Base-by-base conservation (phyloP, 768 basidiomycete genomes). In the Tricholoma flavovirens region DNA sequence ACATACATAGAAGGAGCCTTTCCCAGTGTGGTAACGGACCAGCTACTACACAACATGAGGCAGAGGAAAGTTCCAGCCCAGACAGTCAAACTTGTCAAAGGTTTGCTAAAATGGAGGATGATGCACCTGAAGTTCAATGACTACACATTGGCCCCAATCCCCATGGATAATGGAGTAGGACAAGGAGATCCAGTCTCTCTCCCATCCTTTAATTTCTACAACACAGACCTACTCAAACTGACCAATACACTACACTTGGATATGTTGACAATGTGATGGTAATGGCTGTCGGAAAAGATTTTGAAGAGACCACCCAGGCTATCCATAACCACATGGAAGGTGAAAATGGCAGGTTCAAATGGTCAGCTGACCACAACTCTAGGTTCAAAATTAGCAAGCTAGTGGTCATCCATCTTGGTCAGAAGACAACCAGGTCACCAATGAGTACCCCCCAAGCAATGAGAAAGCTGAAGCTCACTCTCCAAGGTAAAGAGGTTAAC, bases 361-460 rank as follows among this genome's bases (percentile, higher is more conserved):
- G 67, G 68, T 58, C 36, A n/a, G 36, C 36, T 38, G 36, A 38
- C n/a, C 71, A 72, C 57, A 68, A 71, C 35, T 36, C 35, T 12
- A 36, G 12, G n/a, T n/a, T n/a, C n/a, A n/a, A n/a, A n/a, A n/a
- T n/a, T n/a, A n/a, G n/a, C n/a, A n/a, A n/a, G n/a, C 35, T 36
- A 14, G 35, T 14, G 12, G 14, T 12, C 12, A 36, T 36, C 8
- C 11, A 36, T 12, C 35, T 36, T 8, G 35, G 35, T 10, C 35
- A 36, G 9, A 36, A 36, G 11, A 36, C 7, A 12, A 12, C 35
- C 5, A 36, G 35, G 14, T 10, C 35, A 8, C 35, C 11, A 12
- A 14, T 3, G 3, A 12, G 35, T 12, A 36, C 7, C 11, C 35
- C 12, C 7, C 12, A 14, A 3, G 3, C 7, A 36, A 36, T 36